These are phyloP conservation scores for Turritis glabra DNA, from an alignment of 345 rosid species.

Conservation along the genomic window DNA sequence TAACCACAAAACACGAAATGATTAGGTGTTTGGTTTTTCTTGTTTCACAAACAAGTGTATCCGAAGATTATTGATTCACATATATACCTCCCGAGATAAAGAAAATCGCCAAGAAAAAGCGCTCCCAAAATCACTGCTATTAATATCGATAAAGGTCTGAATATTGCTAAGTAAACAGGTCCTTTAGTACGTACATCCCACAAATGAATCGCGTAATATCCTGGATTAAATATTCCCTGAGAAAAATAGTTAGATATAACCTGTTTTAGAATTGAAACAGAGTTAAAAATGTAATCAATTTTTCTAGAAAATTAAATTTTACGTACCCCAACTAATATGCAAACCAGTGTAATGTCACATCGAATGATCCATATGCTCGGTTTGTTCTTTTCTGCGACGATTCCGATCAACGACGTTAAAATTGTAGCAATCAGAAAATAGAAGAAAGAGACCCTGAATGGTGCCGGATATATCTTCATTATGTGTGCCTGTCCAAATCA, in stretches of 20 bases:
- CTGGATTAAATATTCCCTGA: conserved; percentile 57
- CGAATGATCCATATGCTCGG: conserved; percentile 58
- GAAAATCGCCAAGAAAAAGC: conserved; percentile 57
- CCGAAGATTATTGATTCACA: background rate
- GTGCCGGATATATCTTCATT: conserved; percentile 76
- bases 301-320: too few species aligned
- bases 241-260: background rate
- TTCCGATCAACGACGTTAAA: conserved; percentile 49
- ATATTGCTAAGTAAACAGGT: conserved; percentile 64
- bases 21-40: background rate
- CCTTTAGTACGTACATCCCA: conserved; percentile 63
- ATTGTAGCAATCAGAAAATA: conserved; percentile 49
- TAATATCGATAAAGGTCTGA: conserved; percentile 65
- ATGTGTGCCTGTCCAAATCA: conserved; percentile 53
- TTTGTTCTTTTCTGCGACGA: conserved; percentile 46
- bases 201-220: conserved; percentile 44
- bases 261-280: background rate
- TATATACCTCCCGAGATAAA: conserved; percentile 63
- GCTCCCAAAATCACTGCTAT: conserved; percentile 60
- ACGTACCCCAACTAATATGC: background rate
- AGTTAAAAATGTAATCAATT: too few species aligned
- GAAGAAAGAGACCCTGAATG: conserved; percentile 63
- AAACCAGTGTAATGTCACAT: conserved; percentile 36
- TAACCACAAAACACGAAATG: background rate
- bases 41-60: background rate